Evolutionary conservation across 441 rosid genomes (phyloP), one percentile per base, ranked within the genome.

Genomic region (Codiaeum variegatum): DNA sequence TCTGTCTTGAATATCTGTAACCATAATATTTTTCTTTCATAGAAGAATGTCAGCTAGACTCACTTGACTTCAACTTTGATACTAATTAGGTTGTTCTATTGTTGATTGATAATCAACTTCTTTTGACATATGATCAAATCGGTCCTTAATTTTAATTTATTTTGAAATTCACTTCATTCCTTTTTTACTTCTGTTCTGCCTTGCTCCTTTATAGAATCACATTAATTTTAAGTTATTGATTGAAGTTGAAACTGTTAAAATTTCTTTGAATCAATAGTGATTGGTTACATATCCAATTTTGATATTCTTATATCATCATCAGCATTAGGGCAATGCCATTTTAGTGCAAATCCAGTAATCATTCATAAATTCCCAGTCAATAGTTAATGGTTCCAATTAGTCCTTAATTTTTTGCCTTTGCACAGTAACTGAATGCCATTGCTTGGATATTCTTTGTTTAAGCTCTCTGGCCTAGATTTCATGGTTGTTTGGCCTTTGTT

Each of bases 401-500:
- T n/a, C n/a, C n/a, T n/a, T n/a, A n/a, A n/a, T n/a, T n/a, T n/a
- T n/a, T n/a, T n/a, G n/a, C n/a, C n/a, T n/a, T n/a, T n/a, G n/a
- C n/a, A n/a, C n/a, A n/a, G n/a, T n/a, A n/a, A n/a, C 69, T 62
- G 67, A 38, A 72, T 28, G n/a, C 40, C 32, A 46, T 49, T 7
- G 16, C 40, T 71, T 28, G 32, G 31, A 46, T 29, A 26, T 5
- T 51, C 36, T 38, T 40, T 73, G 72, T 76, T 44, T 77, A 66
- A 71, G 51, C 47, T 72, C 60, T 68, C 24, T 62, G 31, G 56
- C 24, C 26, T 71, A 34, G 51, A 46, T 65, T 67, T 24, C 74
- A 40, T 74, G 9, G 28, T 71, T 55, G 28, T 58, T 62, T 71
- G 70, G 74, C 66, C 36, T 67, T 71, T 77, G 73, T 21, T 80